Conservation (phyloP, 2,329 filamentous ascomycete species). For the Berkeleyomyces rouxiae region DNA sequence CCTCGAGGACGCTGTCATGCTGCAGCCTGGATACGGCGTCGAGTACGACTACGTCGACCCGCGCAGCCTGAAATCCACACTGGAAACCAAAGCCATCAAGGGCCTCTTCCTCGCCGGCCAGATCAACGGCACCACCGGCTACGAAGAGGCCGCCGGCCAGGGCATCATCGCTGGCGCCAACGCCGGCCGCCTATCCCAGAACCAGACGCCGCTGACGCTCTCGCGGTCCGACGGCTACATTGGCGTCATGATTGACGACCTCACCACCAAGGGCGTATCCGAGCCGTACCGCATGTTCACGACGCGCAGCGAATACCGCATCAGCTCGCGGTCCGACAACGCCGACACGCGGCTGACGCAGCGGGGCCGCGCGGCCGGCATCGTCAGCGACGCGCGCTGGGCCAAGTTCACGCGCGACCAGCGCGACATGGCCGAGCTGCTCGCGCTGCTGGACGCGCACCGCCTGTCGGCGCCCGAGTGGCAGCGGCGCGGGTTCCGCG, state of each 20-base stretch:
- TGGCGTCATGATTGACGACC: slow-evolving; percentile 95
- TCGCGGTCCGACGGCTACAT: slow-evolving; percentile 85
- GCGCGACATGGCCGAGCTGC: slow-evolving; percentile 50
- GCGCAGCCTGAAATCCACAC: slow-evolving; percentile 65
- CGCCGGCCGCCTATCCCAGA: slow-evolving; percentile 62
- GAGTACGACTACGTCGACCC: slow-evolving; percentile 99
- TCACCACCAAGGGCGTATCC: slow-evolving; percentile 89
- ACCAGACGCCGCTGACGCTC: slow-evolving; percentile 48
- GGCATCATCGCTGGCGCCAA: slow-evolving; percentile 88
- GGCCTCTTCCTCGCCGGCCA: slow-evolving; percentile 89
- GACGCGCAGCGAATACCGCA: slow-evolving; percentile 83
- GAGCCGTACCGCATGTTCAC: slow-evolving; percentile 99
- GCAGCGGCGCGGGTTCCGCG: slow-evolving; percentile 51
- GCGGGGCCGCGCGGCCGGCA: slow-evolving; percentile 58
- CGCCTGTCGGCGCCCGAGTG: slow-evolving; percentile 46
- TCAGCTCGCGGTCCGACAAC: slow-evolving; percentile 84
- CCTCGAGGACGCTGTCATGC: slow-evolving; percentile 76
- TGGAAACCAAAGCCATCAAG: slow-evolving; percentile 82
- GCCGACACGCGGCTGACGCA: slow-evolving; percentile 74
- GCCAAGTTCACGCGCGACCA: slow-evolving; percentile 46
- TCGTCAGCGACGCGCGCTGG: slow-evolving; percentile 72
- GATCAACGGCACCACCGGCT: slow-evolving; percentile 96
- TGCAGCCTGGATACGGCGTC: slow-evolving; percentile 89
- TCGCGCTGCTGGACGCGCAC: slow-evolving; percentile 39
- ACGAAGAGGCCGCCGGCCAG: slow-evolving; percentile 92